Evolutionary conservation across 495 filamentous ascomycete genomes (phyloP), one percentile per base, ranked within the genome.

Genomic region (Xanthoparmelia taractica): DNA sequence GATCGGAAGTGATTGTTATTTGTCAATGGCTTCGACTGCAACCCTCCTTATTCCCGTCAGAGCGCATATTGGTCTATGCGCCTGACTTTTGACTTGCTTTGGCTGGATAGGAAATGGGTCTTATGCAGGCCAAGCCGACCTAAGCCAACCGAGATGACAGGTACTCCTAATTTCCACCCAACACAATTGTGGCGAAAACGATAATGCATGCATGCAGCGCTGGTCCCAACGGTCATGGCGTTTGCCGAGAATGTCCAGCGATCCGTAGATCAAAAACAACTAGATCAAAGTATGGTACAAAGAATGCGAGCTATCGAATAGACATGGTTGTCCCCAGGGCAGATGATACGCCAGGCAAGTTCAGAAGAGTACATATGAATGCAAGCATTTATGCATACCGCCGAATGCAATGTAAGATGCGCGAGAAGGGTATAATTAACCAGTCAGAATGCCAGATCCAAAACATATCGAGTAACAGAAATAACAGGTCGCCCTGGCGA

Each of bases 381-480:
- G 38, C 34, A 43, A 59, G 13, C 57, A 59, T 25, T 15, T 17
- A 59, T 31, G 57, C 57, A 54, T 33, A 43, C 57, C 57, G 25
- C 57, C 57, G 38, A 31, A 59, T 59, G 57, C 57, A 59, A 45
- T 59, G 57, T 31, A 43, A 31, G 23, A 59, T 59, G 57, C 57
- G 57, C 57, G 27, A 45, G 57, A 59, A 59, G 57, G 57, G 57
- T 59, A 59, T 59, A 59, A 25, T 13, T 31, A 45, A 38, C 57
- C 18, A 33, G 57, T 33, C 57, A 59, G 37, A 59, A 59, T 59
- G 57, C 57, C 57, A 43, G 57, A 59, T 59, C 57, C 57, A 59
- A n/a, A 33, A 33, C 50, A n/a, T 36, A 25, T 15, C 15, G 20
- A 34, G 27, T 41, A 29, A 20, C 50, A 29, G 29, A 20, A 60